Evolutionary conservation across 1,139 yeast species (phyloP), one percentile per base, ranked within the genome.

Genomic region (Lodderomyces pseudojiufengensis): DNA sequence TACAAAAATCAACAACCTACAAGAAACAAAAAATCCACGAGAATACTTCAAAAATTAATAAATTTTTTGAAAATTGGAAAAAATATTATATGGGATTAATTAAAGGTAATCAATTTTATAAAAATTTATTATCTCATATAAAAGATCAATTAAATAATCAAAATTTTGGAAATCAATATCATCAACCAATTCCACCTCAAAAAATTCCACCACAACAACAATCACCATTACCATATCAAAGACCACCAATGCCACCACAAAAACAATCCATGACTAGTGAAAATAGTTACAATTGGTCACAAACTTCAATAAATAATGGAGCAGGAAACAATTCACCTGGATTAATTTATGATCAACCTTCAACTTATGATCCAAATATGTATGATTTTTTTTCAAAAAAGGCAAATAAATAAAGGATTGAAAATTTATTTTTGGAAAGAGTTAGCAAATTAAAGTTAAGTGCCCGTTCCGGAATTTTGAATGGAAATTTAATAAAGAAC

Each of bases 51-150:
- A 64, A 64, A 29, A 64, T 80, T 27, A 64, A 64, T 5, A 61
- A 66, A 31, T 73, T 83, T 41, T 67, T 78, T 54, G 57, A 22
- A 72, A 79, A 64, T 39, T 87, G 92, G 82, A 68, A 61, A 24
- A 70, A 72, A 22, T 81, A 81, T 46, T 61, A 66, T 12, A 61
- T 62, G 8, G 95, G 95, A 2, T 57, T 78, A 38, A 57, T 60
- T 9, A 78, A 76, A 45, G 95, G 95, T 0, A 52, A 59, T 10
- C 70, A 62, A 9, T 84, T 87, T 49, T 90, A 90, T 54, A 60
- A 63, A 3, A 73, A 77, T 31, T 59, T 88, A 32, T 55, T 69
- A 22, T 59, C 59, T 10, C 74, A 36, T 31, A 5, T 18, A 4
- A 22, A 16, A 12, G 20, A 23, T 14, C 32, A 24, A 23, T 14